These are phyloP conservation scores for Neopestalotiopsis sp. DNA, from an alignment of 2,329 filamentous ascomycete genomes.

Conservation along the genomic window DNA sequence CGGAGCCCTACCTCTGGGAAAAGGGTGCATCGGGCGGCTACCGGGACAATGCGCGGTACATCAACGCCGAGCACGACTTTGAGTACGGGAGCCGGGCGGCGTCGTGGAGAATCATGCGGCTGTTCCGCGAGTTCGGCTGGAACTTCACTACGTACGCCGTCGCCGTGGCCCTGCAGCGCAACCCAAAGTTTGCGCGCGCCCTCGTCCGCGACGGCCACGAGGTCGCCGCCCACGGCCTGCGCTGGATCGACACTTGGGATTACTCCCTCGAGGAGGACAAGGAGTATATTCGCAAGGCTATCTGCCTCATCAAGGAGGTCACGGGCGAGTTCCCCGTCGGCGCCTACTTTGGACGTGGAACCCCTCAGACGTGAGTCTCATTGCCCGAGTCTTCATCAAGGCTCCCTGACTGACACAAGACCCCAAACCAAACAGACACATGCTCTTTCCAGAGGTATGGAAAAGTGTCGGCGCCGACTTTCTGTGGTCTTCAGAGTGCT, in stretches of 20 bases:
- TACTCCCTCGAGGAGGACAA: slow-evolving; percentile 42
- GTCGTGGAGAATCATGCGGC: slow-evolving; percentile 43
- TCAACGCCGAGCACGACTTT: slow-evolving; percentile 31
- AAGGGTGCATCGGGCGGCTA: slow-evolving; percentile 29
- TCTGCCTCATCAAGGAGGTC: slow-evolving; percentile 37
- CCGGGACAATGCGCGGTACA: slow-evolving; percentile 26
- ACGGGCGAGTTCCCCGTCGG: slow-evolving; percentile 39
- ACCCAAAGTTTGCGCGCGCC: slow-evolving; percentile 44
- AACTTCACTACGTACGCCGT: slow-evolving; percentile 48
- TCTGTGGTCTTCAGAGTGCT: slow-evolving; percentile 34
- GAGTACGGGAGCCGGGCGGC: slow-evolving; percentile 30
- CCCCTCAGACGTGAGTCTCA: slow-evolving; percentile 30
- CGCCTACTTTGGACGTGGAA: slow-evolving; percentile 40
- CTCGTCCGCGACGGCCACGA: slow-evolving; percentile 46
- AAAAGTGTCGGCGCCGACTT: slow-evolving; percentile 32
- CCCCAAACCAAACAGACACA: slow-evolving; percentile 11
- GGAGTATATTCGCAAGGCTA: slow-evolving; percentile 43
- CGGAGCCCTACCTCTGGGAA: slow-evolving; percentile 31
- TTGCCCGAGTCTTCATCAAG: not conserved
- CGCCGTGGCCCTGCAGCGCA: slow-evolving; percentile 43
- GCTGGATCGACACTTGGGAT: slow-evolving; percentile 48
- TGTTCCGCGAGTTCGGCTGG: slow-evolving; percentile 47
- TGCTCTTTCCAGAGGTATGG: slow-evolving; percentile 33
- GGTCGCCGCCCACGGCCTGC: slow-evolving; percentile 44
- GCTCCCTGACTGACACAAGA: not conserved